phyloP scores from a whole-genome alignment of 768 basidiomycete genomes.

The Boletus rex-veris region DNA sequence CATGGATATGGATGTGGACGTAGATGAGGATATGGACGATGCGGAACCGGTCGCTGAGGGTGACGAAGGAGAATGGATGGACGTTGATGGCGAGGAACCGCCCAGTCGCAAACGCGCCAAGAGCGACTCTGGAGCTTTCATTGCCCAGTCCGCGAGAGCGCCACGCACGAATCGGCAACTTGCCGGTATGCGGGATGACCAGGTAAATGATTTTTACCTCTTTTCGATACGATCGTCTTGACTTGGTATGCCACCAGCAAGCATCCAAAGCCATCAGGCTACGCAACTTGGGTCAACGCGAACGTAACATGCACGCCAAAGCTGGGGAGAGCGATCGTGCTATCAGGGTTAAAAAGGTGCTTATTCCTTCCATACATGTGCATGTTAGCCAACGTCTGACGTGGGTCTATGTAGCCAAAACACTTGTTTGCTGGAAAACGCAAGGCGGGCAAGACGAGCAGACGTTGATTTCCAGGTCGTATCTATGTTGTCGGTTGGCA shows the following conservation, averaged over 20 bases:
- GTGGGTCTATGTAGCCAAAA: constrained; percentile 57
- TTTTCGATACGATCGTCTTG: background rate
- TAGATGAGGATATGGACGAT: constrained; percentile 41
- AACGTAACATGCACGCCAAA: constrained; percentile 82
- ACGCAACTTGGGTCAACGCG: constrained; percentile 82
- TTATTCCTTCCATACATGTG: constrained; percentile 23
- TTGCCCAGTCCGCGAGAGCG: constrained; percentile 46
- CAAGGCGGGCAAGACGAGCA: constrained; percentile 77
- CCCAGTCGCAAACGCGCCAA: constrained; percentile 60
- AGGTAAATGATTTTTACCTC: constrained; percentile 35
- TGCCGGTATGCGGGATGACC: constrained; percentile 74
- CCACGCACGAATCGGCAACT: constrained; percentile 73
- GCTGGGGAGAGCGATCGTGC: constrained; percentile 88
- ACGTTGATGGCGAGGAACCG: constrained; percentile 48
- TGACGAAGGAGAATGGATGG: constrained; percentile 51
- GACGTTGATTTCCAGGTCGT: constrained; percentile 45
- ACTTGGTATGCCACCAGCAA: constrained; percentile 50
- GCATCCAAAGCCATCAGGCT: constrained; percentile 73
- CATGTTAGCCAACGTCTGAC: background rate
- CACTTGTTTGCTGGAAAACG: constrained; percentile 85
- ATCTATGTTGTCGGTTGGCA: constrained; percentile 4
- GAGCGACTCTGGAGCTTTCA: constrained; percentile 55
- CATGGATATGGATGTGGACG: constrained; percentile 45
- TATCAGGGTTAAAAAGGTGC: constrained; percentile 80
- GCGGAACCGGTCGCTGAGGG: constrained; percentile 33